Conservation (phyloP, 164 flowering plant species). For the Stephania cephalantha region DNA sequence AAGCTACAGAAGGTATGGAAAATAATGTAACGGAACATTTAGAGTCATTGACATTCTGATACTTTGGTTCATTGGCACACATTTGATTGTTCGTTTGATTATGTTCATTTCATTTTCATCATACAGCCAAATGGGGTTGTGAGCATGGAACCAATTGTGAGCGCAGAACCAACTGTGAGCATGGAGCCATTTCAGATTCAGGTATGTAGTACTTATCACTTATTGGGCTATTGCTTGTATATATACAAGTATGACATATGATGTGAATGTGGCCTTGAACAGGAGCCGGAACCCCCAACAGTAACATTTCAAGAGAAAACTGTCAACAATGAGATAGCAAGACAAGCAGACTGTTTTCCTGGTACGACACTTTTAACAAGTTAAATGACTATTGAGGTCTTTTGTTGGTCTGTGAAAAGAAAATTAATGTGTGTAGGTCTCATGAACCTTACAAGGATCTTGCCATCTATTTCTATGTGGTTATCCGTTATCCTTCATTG, state of each 20-base stretch:
- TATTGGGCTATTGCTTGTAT: neutral
- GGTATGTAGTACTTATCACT: neutral
- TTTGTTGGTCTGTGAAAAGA: no score
- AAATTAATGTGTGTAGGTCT: no score
- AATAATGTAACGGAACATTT: neutral
- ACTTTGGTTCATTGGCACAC: neutral
- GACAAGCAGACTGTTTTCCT: conserved; percentile 22
- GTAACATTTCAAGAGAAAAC: conserved; percentile 20
- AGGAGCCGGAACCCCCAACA: conserved; percentile 19
- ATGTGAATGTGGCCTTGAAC: conserved; percentile 13
- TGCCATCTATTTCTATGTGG: no score
- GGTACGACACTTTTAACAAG: conserved; percentile 16
- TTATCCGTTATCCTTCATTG: no score
- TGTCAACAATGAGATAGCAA: conserved; percentile 18
- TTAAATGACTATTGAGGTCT: neutral
- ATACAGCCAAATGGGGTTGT: neutral
- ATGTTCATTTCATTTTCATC: neutral
- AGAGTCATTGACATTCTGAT: no score
- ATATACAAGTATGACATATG: neutral
- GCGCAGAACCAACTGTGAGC: neutral
- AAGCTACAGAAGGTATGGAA: conserved; percentile 42
- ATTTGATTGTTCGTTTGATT: neutral
- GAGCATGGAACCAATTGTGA: neutral
- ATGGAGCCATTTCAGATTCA: neutral
- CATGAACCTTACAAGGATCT: no score